Base-by-base conservation (phyloP, 2,329 filamentous ascomycete species). In the Colletotrichum truncatum region DNA sequence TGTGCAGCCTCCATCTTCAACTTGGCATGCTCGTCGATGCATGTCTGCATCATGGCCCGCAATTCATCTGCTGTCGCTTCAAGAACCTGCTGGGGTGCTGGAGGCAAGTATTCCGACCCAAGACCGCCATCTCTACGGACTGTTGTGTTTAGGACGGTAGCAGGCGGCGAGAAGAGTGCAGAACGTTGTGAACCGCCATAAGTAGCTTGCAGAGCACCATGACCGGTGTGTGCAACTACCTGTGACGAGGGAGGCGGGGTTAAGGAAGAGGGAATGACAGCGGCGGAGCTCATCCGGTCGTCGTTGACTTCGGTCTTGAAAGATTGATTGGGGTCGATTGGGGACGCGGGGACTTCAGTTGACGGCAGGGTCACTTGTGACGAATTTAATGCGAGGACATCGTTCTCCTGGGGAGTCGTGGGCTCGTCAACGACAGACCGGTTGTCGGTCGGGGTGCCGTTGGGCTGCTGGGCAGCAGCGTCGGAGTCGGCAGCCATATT, bases 1-100 rank as follows among this genome's bases (percentile, higher is more conserved):
- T 98, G 94, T 30, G 94, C 92, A 14, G 92, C 90, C 64, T 94
- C 92, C 82, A 94, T 94, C 73, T 96, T 93, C 51, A 90, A 78
- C 70, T 82, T 85, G 46, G 84, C 81, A 66, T 89, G 85, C 69
- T 90, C 85, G 21, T 81, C 82, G 41, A 89, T 77, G 67, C 82
- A 84, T 3, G 78, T 77, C 64, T 86, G 81, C 51, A 90, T 75
- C 84, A 89, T 86, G 58, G 76, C 77, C 12, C 85, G 83, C 30
- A 91, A 81, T 70, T 89, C 84, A 8, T 88, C 86, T 3, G 81
- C 71, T 1, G 85, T 80, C 0, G 86, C 87, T 46, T 84, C 81
- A 23, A 81, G 76, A 21, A 91, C 79, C 72, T 86, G 82, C 4
- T 83, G 76, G 1, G 80, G 73, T 2, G 81, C 79, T 0, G 87